A percentile compares a stretch with the other conserved stretches of the same genome.
Conservation (phyloP, 371 early-diverging fungal genomes). For the Basidiobolus heterosporus region DNA sequence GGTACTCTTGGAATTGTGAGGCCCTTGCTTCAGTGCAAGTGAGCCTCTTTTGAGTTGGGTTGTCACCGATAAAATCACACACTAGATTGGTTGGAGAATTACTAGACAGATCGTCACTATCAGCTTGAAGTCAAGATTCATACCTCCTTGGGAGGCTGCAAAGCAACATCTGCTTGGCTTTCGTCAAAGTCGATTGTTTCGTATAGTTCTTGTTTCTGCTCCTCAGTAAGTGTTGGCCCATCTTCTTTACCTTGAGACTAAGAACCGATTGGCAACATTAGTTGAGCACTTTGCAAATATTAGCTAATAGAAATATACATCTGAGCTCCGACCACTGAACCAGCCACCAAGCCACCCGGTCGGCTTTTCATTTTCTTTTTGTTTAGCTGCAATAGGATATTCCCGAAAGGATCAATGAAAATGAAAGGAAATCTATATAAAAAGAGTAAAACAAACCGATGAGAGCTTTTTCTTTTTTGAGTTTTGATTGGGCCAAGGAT, state of each 20-base stretch:
- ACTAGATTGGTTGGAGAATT: slow-evolving; percentile 10
- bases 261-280: neutral
- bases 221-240: slow-evolving; percentile 38
- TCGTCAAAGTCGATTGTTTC: slow-evolving; percentile 92
- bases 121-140: slow-evolving; percentile 1
- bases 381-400: slow-evolving; percentile 23
- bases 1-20: slow-evolving; percentile 18
- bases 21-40: slow-evolving; percentile 55
- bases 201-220: slow-evolving; percentile 72
- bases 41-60: slow-evolving; percentile 73
- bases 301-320: slow-evolving; percentile 9
- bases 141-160: slow-evolving; percentile 68
- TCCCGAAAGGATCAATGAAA: too few relatives aligned
- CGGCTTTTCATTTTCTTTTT: neutral
- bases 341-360: slow-evolving; percentile 18
- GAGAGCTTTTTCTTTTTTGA: slow-evolving; percentile 57
- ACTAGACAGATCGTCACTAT: neutral
- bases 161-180: slow-evolving; percentile 37
- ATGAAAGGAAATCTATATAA: slow-evolving; percentile 1
- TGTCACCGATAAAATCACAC: slow-evolving; percentile 41
- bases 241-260: slow-evolving; percentile 9
- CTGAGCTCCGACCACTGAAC: slow-evolving; percentile 50
- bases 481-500: slow-evolving; percentile 50
- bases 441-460: neutral
- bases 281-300: slow-evolving; percentile 2